Evolutionary conservation across 257 asterid genomes (phyloP), one percentile per base, ranked within the genome.

Genomic region (Fraxinus quadrangulata): DNA sequence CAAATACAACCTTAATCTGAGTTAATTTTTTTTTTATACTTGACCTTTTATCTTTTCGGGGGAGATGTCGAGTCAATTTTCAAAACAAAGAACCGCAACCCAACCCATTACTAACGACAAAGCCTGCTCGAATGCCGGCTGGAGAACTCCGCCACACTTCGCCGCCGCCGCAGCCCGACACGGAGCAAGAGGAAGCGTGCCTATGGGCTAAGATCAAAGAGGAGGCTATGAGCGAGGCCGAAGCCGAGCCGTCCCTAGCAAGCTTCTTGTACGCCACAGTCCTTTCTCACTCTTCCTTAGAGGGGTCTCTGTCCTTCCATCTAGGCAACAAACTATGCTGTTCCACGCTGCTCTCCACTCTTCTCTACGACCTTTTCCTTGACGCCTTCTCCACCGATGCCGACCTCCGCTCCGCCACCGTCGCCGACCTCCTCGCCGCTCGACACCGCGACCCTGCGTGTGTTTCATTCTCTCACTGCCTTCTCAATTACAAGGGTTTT

Each of bases 271-370:
- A 91, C 86, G 88, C 97, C 34, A 92, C 97, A 5, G 87, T 94
- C 80, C 89, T 94, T 19, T 84, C 97, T 71, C 99, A 94, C 87
- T 82, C 97, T 54, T 92, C 96, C 13, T 73, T 94, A 19, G 97
- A 91, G 70, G 92, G 97, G 17, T 92, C 97, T 0, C 88, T 94
- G 47, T 89, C 97, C 21, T 94, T 94, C 77, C 97, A 92, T 79
- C 75, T 94, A 71, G 99, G 94, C 0, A 94, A 94, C 85, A 91
- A 92, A 91, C 96, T 94, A 34, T 91, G 97, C 86, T 92, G 91
- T 39, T 91, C 97, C 5, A 94, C 99, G 65, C 91, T 94, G 9
- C 93, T 90, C 45, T 91, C 99, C 36, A 94, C 97, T 23, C 90
- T 90, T 9, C 91, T 94, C 47, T 91, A 91, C 30, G 97, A 94